Percentiles rank a stretch among this genome's conserved stretches.
Conservation (phyloP, 106 monocot genomes). For the Allium sativum region DNA sequence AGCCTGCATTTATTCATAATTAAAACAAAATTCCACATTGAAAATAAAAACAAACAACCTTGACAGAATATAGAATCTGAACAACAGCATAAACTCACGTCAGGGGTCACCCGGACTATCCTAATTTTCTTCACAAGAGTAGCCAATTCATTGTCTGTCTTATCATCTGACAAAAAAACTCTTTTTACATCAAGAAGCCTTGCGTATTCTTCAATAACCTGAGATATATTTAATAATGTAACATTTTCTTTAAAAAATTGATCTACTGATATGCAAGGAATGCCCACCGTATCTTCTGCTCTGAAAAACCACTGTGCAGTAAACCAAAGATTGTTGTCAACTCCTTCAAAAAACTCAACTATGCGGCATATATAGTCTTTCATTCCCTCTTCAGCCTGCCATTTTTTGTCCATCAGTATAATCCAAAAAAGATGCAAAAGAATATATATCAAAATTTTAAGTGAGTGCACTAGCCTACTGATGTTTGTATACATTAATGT, state of each 20-base stretch:
- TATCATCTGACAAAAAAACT: constrained; percentile 25
- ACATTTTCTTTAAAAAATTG: too few species aligned
- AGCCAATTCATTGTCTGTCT: constrained; percentile 22
- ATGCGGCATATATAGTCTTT: constrained; percentile 22
- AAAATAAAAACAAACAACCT: background rate
- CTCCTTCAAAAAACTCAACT: constrained; percentile 20
- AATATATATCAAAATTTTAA: background rate
- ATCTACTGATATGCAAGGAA: too few species aligned
- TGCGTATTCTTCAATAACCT: constrained; percentile 24
- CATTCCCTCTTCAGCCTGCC: constrained; percentile 21
- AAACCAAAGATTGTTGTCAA: constrained; percentile 16
- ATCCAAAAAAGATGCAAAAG: background rate
- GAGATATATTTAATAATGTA: background rate
- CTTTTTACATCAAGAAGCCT: constrained; percentile 16
- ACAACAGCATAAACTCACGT: constrained; percentile 6
- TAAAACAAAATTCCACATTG: background rate
- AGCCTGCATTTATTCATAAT: background rate
- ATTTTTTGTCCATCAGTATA: background rate
- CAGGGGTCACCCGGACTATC: constrained; percentile 11
- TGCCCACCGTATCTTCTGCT: constrained; percentile 28
- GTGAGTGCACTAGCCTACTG: too few species aligned
- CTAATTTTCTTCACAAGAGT: constrained; percentile 18
- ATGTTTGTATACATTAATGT: too few species aligned
- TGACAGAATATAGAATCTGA: background rate
- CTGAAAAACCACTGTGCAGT: constrained; percentile 26